Evolutionary conservation across 441 rosid genomes (phyloP).

Genomic region (Pelargonium citronellum): DNA sequence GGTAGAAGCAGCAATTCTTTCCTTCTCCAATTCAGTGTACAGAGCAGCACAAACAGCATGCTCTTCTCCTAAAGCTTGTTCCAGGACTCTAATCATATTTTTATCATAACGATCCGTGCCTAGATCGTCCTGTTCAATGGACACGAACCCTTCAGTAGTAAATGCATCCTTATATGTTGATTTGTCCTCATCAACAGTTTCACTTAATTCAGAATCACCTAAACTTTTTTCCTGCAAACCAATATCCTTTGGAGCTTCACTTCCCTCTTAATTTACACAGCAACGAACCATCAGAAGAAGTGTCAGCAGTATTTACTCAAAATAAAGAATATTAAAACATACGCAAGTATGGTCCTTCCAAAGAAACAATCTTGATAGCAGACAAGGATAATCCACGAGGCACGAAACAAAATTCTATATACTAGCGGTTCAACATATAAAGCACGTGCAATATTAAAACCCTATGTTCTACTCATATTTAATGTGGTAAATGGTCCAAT

Average conservation of each 20-base stretch:
- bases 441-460: background rate
- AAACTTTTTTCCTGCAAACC: slow-evolving; percentile 27
- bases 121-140: slow-evolving; percentile 20
- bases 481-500: background rate
- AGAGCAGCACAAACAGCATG: slow-evolving; percentile 32
- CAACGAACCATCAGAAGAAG: slow-evolving; percentile 4
- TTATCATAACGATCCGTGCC: slow-evolving; percentile 25
- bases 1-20: slow-evolving; percentile 67
- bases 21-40: slow-evolving; percentile 65
- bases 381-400: background rate
- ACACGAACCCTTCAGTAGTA: slow-evolving; percentile 27
- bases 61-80: slow-evolving; percentile 42
- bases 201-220: slow-evolving; percentile 30
- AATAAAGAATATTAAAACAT: background rate
- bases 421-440: background rate
- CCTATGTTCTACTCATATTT: background rate
- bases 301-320: slow-evolving; percentile 12
- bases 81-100: slow-evolving; percentile 32
- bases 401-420: background rate
- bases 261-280: slow-evolving; percentile 32
- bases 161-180: slow-evolving; percentile 22
- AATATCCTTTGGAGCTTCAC: slow-evolving; percentile 28
- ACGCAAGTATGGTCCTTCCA: slow-evolving; percentile 4
- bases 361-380: background rate
- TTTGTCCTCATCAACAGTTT: slow-evolving; percentile 25